Percentiles rank a stretch among this genome's conserved stretches.
phyloP scores from a whole-genome alignment of 1,284 basidiomycete species.

The Sporisorium scitamineum region DNA sequence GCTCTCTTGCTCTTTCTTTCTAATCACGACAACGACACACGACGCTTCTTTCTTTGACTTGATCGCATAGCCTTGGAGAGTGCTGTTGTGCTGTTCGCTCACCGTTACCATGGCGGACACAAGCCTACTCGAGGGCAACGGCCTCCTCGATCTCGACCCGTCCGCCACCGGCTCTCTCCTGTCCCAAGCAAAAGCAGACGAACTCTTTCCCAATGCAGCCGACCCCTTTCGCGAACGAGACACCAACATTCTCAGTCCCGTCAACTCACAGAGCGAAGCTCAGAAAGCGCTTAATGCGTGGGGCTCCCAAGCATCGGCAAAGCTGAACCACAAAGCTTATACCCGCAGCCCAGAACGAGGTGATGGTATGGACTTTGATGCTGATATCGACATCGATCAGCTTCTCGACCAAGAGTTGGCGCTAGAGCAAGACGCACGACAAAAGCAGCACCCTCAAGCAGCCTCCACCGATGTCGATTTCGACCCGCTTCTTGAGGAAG shows the following conservation, averaged over 20 bases:
- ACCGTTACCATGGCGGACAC: conserved; percentile 17
- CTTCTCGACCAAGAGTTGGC: conserved; percentile 42
- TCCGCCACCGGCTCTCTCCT: conserved; percentile 14
- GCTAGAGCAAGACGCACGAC: background rate
- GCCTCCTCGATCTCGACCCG: conserved; percentile 36
- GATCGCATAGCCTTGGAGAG: background rate
- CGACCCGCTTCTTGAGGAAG: conserved; percentile 46
- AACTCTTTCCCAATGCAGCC: conserved; percentile 25
- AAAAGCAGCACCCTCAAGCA: background rate
- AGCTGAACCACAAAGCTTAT: conserved; percentile 1
- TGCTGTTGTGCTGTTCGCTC: background rate
- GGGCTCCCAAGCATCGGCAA: conserved; percentile 19
- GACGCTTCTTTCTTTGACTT: background rate
- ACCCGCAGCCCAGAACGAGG: conserved; percentile 13
- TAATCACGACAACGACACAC: conserved; percentile 7
- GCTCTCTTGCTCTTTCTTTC: background rate
- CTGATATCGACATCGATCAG: conserved; percentile 36
- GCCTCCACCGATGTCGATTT: conserved; percentile 25
- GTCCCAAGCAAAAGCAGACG: conserved; percentile 25
- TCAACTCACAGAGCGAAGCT: conserved; percentile 33
- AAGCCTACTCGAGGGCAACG: conserved; percentile 32
- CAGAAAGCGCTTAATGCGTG: conserved; percentile 47
- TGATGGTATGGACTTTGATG: conserved; percentile 34
- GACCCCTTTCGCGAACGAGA: conserved; percentile 27
- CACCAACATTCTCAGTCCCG: conserved; percentile 20